Evolutionary conservation across 2,329 filamentous ascomycete species (phyloP).

Genomic region (Ceratocystis destructans): DNA sequence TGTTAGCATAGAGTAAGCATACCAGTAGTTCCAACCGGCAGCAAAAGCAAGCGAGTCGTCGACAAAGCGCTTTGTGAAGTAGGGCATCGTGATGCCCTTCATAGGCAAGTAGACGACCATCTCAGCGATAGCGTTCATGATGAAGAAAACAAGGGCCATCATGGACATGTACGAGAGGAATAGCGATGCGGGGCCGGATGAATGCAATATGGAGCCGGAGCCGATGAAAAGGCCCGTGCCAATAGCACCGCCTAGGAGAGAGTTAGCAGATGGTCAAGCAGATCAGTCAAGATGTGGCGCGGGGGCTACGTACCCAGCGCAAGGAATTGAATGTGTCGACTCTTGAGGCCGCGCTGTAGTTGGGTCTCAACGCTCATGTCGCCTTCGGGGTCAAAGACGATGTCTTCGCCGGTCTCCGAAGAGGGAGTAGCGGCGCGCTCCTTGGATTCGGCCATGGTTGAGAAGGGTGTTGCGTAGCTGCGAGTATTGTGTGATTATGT

Average conservation of each 20-base stretch:
- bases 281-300: not conserved
- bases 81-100: slow-evolving; percentile 43
- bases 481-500: not conserved
- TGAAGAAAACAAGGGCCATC: slow-evolving; percentile 39
- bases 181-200: slow-evolving; percentile 49
- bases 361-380: slow-evolving; percentile 27
- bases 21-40: slow-evolving; percentile 49
- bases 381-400: slow-evolving; percentile 19
- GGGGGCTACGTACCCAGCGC: slow-evolving; percentile 32
- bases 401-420: not conserved
- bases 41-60: slow-evolving; percentile 44
- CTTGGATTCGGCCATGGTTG: slow-evolving; percentile 6
- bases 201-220: slow-evolving; percentile 41
- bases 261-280: not conserved
- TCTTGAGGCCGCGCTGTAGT: slow-evolving; percentile 44
- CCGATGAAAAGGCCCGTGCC: slow-evolving; percentile 53
- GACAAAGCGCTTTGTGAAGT: slow-evolving; percentile 42
- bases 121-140: slow-evolving; percentile 43
- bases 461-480: not conserved
- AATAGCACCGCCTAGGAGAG: slow-evolving; percentile 35
- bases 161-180: slow-evolving; percentile 53
- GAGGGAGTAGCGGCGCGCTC: not conserved
- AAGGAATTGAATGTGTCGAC: slow-evolving; percentile 47
- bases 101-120: slow-evolving; percentile 43
- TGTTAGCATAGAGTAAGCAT: slow-evolving; percentile 45